Conservation (phyloP, 805 yeast species). For the Yarrowia hollandica region DNA sequence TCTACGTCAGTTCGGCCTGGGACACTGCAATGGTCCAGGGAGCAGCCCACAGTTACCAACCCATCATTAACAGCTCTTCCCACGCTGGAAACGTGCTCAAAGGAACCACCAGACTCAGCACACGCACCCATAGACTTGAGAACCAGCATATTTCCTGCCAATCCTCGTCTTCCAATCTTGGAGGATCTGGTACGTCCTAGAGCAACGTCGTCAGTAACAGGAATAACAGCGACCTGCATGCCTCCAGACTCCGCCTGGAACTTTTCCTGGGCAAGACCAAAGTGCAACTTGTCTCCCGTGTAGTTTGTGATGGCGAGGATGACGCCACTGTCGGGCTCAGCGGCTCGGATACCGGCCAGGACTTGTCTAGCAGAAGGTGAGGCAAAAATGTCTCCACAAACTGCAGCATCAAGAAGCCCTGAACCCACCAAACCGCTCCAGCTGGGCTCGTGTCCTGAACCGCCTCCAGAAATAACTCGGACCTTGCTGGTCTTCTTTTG, state of each 20-base stretch:
- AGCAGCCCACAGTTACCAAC: conserved; percentile 84
- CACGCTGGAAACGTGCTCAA: conserved; percentile 55
- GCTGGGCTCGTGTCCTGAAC: conserved; percentile 61
- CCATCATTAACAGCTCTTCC: conserved; percentile 64
- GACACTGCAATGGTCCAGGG: conserved; percentile 84
- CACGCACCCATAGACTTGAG: conserved; percentile 85
- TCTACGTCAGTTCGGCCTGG: conserved; percentile 75
- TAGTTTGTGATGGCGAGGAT: conserved; percentile 83
- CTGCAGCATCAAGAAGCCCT: conserved; percentile 81
- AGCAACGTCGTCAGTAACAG: conserved; percentile 87
- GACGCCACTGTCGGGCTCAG: conserved; percentile 60
- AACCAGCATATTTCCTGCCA: conserved; percentile 86
- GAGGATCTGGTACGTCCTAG: conserved; percentile 83
- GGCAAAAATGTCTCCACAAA: conserved; percentile 85
- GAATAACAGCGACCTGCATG: conserved; percentile 60
- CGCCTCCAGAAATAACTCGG: conserved; percentile 56
- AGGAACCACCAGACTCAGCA: conserved; percentile 45
- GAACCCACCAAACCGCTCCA: conserved; percentile 91
- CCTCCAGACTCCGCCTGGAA: conserved; percentile 75
- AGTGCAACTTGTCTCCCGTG: conserved; percentile 91
- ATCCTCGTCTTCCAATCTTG: conserved; percentile 62
- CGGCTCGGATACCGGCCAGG: conserved; percentile 64
- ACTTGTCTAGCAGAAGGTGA: conserved; percentile 93
- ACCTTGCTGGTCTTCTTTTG: conserved; percentile 39
- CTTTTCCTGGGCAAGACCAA: conserved; percentile 87